Base-by-base conservation (phyloP, 2,329 filamentous ascomycete genomes). In the Alternaria brassicicola region DNA sequence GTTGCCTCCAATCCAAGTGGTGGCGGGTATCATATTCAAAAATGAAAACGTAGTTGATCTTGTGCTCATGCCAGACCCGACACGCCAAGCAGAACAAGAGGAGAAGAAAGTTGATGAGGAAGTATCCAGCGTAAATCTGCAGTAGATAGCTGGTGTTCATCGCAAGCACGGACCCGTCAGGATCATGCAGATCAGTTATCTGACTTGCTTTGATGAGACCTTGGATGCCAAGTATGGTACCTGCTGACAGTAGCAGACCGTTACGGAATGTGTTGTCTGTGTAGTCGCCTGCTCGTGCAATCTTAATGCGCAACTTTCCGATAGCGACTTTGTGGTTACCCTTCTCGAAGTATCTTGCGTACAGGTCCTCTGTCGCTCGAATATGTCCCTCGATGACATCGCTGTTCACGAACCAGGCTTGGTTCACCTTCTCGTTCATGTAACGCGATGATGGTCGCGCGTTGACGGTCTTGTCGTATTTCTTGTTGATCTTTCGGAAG, bases 401-500 rank as follows among this genome's bases (percentile, higher is more conserved):
- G 74, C 93, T 97, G 73, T 91, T 89, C 38, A 97, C 94, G 70
- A 99, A 99, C 84, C 91, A 92, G 1, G 93, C 86, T 63, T 89
- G 89, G 79, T 92, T 94, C 68, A 99, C 93, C 73, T 94, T 94
- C 67, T 97, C 93, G 30, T 89, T 89, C 86, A 97, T 91, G 76
- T 94, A 98, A 26, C 89, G 86, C 72, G 90, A 85, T 0, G 89
- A 85, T 0, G 92, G 92, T 10, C 89, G 86, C 38, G 92, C 89
- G 67, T 93, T 87, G 55, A 93, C 87, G 2, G 90, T 87, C 79
- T 98, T 99, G 82, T 98, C 93, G 75, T 96, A 98, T 78, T 99
- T 99, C 78, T 99, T 99, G 79, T 96, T 97, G 73, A 99, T 92
- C 77, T 99, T 99, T 30, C 93, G 89, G 72, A 98, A 98, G 0